Base-by-base conservation (phyloP, 2,329 filamentous ascomycete species). In the Xylogone sp. region DNA sequence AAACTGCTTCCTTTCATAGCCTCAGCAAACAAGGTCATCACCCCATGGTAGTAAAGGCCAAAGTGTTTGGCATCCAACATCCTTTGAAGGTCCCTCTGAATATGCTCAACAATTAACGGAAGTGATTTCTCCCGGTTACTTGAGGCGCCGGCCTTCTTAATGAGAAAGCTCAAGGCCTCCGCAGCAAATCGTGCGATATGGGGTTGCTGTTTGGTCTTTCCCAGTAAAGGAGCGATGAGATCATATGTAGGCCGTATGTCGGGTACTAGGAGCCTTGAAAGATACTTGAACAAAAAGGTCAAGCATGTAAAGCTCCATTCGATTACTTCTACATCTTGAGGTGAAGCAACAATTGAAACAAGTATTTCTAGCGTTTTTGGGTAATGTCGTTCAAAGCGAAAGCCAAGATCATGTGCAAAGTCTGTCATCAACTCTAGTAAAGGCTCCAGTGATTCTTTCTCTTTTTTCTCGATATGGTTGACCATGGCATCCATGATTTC, bases 261-360 rank as follows among this genome's bases (percentile, higher is more conserved):
- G 3, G 90, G 87, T 0, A 94, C 88, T 20, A 99, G 72, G 0
- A 97, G 79, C 57, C 90, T 85, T 2, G 91, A 95, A 4, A 99
- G 81, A 65, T 97, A 97, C 67, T 99, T 99, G 81, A 99, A 97
- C 42, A 97, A 77, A 77, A 95, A 99, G 44, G 94, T 91, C 51
- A 99, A 76, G 60, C 90, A 92, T 12, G 87, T 90, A 71, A 99
- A 99, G 47, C 90, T 93, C 92, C 93, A 97, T 72, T 99, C 94
- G 47, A 97, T 89, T n/a, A 95, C 91, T 56, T 92, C 89, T 21
- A 89, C 85, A 63, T 89, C 87, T 51, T 88, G 79, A 49, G 89
- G 83, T 61, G 83, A 87, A 49, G 85, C 85, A 10, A 91, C 92
- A 57, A 97, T 81, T 16, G 83, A 82, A 39, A 89, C 82, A 50